Evolutionary conservation across 345 rosid genomes (phyloP), one percentile per base, ranked within the genome.

Genomic region (Eutrema yunnanense): DNA sequence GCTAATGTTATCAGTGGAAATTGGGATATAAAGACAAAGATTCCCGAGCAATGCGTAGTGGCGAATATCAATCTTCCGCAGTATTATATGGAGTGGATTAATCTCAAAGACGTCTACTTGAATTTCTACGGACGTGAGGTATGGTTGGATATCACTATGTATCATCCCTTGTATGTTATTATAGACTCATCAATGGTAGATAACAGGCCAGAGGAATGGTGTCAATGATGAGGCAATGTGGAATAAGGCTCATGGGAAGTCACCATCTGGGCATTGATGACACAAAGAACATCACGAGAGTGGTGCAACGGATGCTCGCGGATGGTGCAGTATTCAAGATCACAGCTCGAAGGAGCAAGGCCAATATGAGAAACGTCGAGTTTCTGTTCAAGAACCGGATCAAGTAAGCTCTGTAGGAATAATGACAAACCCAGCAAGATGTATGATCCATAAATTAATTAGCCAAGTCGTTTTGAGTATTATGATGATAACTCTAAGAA

Each of bases 201-300:
- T 33, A 40, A 50, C 80, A 94, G 97, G 98, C 96, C 7, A 79
- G 84, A 74, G 98, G 98, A 73, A 94, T 94, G 98, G 84, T 84
- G 82, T 57, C 90, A n/a, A 94, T 94, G 97, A 85, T 94, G 95
- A 85, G 69, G 71, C 92, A 88, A 58, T 87, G 84, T 54, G 82
- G 73, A 61, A 82, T 94, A 65, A 87, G 79, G 29, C 73, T 79
- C 43, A 68, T 81, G 56, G 98, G 98, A 62, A 84, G 91, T 80
- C 98, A 94, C 77, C 98, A 94, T 86, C 81, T 94, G 0, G 98
- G 98, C 26, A 71, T 94, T 42, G 98, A 94, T 56, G 98, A 91
- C 74, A 77, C 97, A 1, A 89, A 88, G 83, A 94, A 89, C 76
- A 88, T 91, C 43, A 87, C 92, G n/a, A 87, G 88, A 62, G 94